Evolutionary conservation across 768 basidiomycete species (phyloP), one percentile per base, ranked within the genome.

Genomic region (Tylopilus subfusipes): DNA sequence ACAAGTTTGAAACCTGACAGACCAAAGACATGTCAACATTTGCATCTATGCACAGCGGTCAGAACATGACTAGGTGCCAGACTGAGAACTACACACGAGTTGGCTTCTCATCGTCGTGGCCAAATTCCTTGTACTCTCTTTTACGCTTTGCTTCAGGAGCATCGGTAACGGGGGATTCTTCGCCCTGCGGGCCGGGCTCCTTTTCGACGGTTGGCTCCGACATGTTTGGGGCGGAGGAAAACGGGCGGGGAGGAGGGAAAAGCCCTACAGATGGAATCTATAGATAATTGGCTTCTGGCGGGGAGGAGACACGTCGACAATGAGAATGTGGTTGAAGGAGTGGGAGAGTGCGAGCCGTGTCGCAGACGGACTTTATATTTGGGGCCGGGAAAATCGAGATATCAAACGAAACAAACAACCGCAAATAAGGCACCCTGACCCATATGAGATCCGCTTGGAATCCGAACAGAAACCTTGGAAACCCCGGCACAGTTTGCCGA

Each of bases 51-150:
- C 18, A 7, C n/a, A 5, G 30, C 53, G 29, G 55, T 61, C 14
- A 60, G 24, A 48, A 53, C 2, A 47, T 2, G 40, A 34, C 29
- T 4, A 19, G 9, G 47, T 7, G 16, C 3, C 0, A 42, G 30
- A 31, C 2, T 1, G 2, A 31, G 1, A 44, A 55, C 49, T 25
- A 78, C 88, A 46, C 67, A 90, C 89, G 86, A 52, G 84, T 81
- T 40, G 85, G 73, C 61, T 82, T 81, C 49, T 83, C 78, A 46
- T 84, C 75, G 2, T 89, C 88, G 66, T 92, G 85, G 54, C 81
- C 82, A 54, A 91, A 88, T 40, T 91, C 90, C 78, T 88, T 93
- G 78, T 93, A 93, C 76, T 89, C 87, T 75, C 89, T 80, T 76
- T 90, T 88, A 69, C 73, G 85, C 73, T 78, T 75, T 58, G 74